Evolutionary conservation across 1,284 basidiomycete species (phyloP).

Genomic region (Vanrija sp.): DNA sequence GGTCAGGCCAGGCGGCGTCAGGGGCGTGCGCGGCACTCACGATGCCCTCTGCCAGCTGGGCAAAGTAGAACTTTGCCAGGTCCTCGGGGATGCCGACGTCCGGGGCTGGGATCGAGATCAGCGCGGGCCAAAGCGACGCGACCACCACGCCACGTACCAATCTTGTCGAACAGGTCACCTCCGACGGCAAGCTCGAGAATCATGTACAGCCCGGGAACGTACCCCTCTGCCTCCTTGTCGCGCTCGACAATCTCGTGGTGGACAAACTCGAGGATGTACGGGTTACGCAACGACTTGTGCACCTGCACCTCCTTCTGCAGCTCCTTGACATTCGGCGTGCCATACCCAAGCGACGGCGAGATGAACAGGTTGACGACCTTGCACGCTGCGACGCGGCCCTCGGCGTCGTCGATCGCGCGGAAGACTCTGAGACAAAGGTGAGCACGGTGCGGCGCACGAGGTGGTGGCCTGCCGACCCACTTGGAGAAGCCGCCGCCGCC

Average conservation of each 20-base stretch:
- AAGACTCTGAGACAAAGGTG: slow-evolving; percentile 61
- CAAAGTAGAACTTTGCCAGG: slow-evolving; percentile 86
- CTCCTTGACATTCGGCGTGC: slow-evolving; percentile 59
- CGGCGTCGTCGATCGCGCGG: slow-evolving; percentile 66
- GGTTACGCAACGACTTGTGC: slow-evolving; percentile 75
- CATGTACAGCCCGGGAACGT: slow-evolving; percentile 80
- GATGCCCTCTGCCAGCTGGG: slow-evolving; percentile 75
- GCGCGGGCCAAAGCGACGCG: background rate
- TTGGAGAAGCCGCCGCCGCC: slow-evolving; percentile 81
- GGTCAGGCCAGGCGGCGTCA: background rate
- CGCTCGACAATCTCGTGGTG: slow-evolving; percentile 70
- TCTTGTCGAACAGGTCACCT: slow-evolving; percentile 97
- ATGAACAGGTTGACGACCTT: slow-evolving; percentile 65
- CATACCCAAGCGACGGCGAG: slow-evolving; percentile 27
- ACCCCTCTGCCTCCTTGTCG: slow-evolving; percentile 53
- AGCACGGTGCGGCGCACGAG: slow-evolving; percentile 4
- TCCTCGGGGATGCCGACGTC: slow-evolving; percentile 85
- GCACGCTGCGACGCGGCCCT: slow-evolving; percentile 67
- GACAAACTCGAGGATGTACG: slow-evolving; percentile 79
- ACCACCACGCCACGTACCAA: slow-evolving; percentile 57
- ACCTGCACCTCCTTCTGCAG: slow-evolving; percentile 91
- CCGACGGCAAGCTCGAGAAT: slow-evolving; percentile 87
- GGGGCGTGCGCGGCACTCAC: slow-evolving; percentile 31
- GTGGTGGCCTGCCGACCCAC: slow-evolving; percentile 49
- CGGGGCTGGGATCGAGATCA: slow-evolving; percentile 56